Evolutionary conservation across 2,329 filamentous ascomycete genomes (phyloP).

Genomic region (Pochonia chlamydosporia): DNA sequence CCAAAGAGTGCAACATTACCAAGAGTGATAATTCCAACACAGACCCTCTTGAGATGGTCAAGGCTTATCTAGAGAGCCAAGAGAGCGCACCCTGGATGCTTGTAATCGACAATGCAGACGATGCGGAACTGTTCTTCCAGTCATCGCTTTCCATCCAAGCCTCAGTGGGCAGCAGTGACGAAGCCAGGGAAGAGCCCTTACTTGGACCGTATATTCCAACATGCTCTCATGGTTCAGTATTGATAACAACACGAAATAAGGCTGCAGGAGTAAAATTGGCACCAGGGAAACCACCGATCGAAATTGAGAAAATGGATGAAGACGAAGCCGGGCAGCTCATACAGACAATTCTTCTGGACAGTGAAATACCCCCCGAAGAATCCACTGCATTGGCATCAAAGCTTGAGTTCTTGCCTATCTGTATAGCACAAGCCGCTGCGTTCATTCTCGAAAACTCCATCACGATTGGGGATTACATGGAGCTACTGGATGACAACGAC

Average conservation of each 20-base stretch:
- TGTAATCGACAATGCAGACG: neutral
- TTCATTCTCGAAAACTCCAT: conserved; percentile 25
- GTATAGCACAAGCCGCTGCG: conserved; percentile 26
- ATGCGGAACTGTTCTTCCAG: neutral
- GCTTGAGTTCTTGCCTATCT: conserved; percentile 26
- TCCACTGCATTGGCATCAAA: conserved; percentile 15
- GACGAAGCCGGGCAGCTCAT: conserved; percentile 21
- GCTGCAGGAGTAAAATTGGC: conserved; percentile 16
- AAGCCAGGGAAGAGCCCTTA: too few species aligned
- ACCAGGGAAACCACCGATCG: conserved; percentile 12
- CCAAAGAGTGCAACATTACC: conserved; percentile 15
- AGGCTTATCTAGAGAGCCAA: neutral
- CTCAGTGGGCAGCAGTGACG: conserved; percentile 1
- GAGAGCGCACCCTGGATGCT: neutral
- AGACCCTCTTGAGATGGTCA: neutral
- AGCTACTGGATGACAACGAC: conserved; percentile 20
- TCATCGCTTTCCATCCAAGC: too few species aligned
- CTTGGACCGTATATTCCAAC: conserved; percentile 18
- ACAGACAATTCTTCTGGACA: conserved; percentile 10
- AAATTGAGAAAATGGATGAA: conserved; percentile 21
- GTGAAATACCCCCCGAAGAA: conserved; percentile 4
- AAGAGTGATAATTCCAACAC: neutral
- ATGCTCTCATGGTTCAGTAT: conserved; percentile 22
- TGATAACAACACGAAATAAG: conserved; percentile 28
- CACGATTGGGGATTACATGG: conserved; percentile 20